Percentiles rank a stretch among this genome's conserved stretches.
phyloP scores from a whole-genome alignment of 306 rosid genomes.

The Quercus berberidifolia region DNA sequence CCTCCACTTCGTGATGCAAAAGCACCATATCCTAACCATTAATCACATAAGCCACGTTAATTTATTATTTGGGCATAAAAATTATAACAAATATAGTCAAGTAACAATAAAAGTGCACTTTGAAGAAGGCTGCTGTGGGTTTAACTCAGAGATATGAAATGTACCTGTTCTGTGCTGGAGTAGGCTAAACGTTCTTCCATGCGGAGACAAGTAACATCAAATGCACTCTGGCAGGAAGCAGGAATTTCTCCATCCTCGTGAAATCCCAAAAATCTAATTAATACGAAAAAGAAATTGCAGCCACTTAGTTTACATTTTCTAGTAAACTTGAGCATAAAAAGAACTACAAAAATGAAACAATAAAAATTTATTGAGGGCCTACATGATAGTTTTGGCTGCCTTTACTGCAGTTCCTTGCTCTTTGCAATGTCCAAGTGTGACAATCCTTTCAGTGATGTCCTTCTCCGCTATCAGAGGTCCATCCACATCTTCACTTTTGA shows the following conservation, averaged over 20 bases:
- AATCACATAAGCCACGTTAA: conserved; percentile 11
- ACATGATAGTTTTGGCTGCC: conserved; percentile 87
- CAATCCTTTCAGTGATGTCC: conserved; percentile 47
- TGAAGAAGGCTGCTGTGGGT: background rate
- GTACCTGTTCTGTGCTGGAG: conserved; percentile 71
- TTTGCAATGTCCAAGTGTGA: conserved; percentile 58
- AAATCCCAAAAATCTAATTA: conserved; percentile 77
- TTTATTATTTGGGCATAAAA: background rate
- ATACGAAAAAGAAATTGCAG: background rate
- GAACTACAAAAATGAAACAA: background rate
- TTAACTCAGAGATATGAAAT: background rate
- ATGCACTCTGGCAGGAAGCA: conserved; percentile 71
- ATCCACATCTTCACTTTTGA: conserved; percentile 28
- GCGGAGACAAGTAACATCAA: conserved; percentile 66
- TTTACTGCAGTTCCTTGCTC: conserved; percentile 54
- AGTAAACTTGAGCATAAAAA: conserved; percentile 1
- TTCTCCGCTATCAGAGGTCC: conserved; percentile 48
- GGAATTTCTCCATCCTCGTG: conserved; percentile 69
- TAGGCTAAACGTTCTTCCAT: conserved; percentile 87
- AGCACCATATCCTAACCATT: conserved; percentile 92
- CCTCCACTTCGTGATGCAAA: conserved; percentile 84
- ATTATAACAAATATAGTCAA: background rate
- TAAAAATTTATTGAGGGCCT: conserved; percentile 6
- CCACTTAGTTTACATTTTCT: background rate
- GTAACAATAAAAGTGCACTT: background rate